These are phyloP conservation scores for Astragalus glycyphyllos DNA, from an alignment of 306 rosid genomes.

Conservation along the genomic window DNA sequence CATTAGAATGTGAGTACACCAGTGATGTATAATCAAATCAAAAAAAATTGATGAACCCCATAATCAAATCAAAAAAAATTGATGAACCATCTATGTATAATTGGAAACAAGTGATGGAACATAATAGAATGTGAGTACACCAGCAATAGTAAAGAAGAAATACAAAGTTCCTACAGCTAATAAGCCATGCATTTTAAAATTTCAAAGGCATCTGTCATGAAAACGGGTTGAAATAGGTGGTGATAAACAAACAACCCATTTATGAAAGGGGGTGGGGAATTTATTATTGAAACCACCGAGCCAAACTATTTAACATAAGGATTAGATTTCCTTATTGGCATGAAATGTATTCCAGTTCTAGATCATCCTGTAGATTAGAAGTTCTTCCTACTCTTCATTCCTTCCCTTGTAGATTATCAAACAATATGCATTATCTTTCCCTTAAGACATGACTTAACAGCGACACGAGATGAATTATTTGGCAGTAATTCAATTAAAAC, in stretches of 20 bases:
- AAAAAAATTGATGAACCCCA: constrained; percentile 13
- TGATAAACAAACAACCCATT: not conserved
- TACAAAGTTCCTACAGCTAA: constrained; percentile 8
- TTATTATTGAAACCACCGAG: constrained; percentile 1
- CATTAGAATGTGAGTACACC: too few relatives aligned
- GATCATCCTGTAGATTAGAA: not conserved
- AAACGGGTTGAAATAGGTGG: constrained; percentile 1
- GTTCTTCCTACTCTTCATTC: constrained; percentile 16
- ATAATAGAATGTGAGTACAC: too few relatives aligned
- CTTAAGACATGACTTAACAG: constrained; percentile 8
- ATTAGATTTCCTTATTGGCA: not conserved
- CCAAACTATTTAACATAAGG: constrained; percentile 10
- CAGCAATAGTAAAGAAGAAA: constrained; percentile 23
- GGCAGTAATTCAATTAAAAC: constrained; percentile 4
- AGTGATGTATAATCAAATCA: constrained; percentile 29
- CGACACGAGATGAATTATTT: constrained; percentile 10
- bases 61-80: constrained; percentile 18
- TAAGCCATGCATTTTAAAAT: constrained; percentile 1
- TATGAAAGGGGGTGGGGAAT: constrained; percentile 1
- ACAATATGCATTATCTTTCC: constrained; percentile 28
- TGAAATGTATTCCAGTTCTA: constrained; percentile 17
- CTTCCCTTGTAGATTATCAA: constrained; percentile 3
- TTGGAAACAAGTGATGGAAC: constrained; percentile 4
- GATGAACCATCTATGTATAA: constrained; percentile 6
- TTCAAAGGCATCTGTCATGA: not conserved